A percentile compares a stretch with the other conserved stretches of the same genome.
Conservation (phyloP, 306 rosid species). For the Ochetophila trinervis region DNA sequence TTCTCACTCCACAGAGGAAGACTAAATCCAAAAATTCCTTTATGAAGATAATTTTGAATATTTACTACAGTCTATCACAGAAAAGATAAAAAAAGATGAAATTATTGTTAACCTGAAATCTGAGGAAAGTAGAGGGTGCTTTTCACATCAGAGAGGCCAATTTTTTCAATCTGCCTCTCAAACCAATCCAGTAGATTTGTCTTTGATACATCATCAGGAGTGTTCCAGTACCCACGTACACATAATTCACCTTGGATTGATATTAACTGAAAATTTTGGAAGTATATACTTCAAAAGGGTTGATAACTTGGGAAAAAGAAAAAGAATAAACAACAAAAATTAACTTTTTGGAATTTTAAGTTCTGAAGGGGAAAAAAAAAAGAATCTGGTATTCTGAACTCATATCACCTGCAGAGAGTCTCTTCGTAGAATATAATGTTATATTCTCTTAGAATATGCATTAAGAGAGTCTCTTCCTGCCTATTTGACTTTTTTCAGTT, state of each 20-base stretch:
- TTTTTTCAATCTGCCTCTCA: conserved; percentile 47
- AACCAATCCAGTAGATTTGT: conserved; percentile 54
- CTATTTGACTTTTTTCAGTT: conserved; percentile 1
- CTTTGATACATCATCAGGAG: conserved; percentile 44
- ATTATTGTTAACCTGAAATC: conserved; percentile 47
- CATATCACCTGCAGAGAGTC: no score
- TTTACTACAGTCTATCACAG: background rate
- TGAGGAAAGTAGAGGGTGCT: conserved; percentile 75
- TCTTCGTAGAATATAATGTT: no score
- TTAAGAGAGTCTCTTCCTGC: background rate
- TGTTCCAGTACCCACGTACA: conserved; percentile 85
- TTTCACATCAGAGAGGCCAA: conserved; percentile 50
- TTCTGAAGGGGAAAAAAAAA: background rate
- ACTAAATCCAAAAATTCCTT: background rate
- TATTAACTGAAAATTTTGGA: conserved; percentile 46
- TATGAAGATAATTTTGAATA: background rate
- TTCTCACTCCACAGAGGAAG: background rate
- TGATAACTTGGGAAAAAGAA: background rate
- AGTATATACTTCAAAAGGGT: background rate
- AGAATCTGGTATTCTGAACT: background rate
- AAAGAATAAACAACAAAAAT: background rate
- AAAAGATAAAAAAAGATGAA: background rate
- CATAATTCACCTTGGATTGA: conserved; percentile 58
- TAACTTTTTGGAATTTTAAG: background rate
- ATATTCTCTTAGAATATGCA: no score